Conservation (phyloP, 805 yeast genomes). For the Candida krabiensis region DNA sequence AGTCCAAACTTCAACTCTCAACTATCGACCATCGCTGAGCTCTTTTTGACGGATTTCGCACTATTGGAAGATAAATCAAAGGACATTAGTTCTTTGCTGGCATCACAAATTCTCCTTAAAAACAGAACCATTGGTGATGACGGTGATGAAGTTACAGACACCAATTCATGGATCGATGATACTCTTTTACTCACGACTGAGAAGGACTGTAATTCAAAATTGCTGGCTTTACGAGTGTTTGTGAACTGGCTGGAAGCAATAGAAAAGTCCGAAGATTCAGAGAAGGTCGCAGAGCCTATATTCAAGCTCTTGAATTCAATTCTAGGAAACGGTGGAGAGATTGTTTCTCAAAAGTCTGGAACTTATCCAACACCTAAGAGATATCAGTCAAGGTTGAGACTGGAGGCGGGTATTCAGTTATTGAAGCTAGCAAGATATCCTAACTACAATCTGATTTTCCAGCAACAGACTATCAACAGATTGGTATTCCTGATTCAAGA, state of each 20-base stretch:
- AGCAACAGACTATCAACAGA: slow-evolving; percentile 50
- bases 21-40: slow-evolving; percentile 58
- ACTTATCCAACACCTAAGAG: slow-evolving; percentile 61
- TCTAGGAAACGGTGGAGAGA: slow-evolving; percentile 77
- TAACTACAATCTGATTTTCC: slow-evolving; percentile 50
- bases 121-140: slow-evolving; percentile 48
- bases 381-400: slow-evolving; percentile 60
- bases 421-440: slow-evolving; percentile 63
- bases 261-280: slow-evolving; percentile 38
- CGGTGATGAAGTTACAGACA: slow-evolving; percentile 44
- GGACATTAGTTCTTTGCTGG: slow-evolving; percentile 58
- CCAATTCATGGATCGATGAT: slow-evolving; percentile 28
- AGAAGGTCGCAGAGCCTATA: slow-evolving; percentile 56
- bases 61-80: slow-evolving; percentile 50
- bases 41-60: slow-evolving; percentile 49
- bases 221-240: slow-evolving; percentile 51
- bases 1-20: slow-evolving; percentile 49
- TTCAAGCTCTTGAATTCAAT: slow-evolving; percentile 65
- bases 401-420: slow-evolving; percentile 65
- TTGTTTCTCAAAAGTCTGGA: slow-evolving; percentile 46
- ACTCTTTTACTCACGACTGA: slow-evolving; percentile 15
- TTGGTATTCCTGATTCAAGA: slow-evolving; percentile 67
- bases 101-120: slow-evolving; percentile 59
- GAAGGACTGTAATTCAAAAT: slow-evolving; percentile 25
- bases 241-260: slow-evolving; percentile 50